Percentiles rank a stretch among this genome's conserved stretches.
These are phyloP conservation scores for Pseudogymnoascus sp. DNA, from an alignment of 2,329 filamentous ascomycete species.

Conservation along the genomic window DNA sequence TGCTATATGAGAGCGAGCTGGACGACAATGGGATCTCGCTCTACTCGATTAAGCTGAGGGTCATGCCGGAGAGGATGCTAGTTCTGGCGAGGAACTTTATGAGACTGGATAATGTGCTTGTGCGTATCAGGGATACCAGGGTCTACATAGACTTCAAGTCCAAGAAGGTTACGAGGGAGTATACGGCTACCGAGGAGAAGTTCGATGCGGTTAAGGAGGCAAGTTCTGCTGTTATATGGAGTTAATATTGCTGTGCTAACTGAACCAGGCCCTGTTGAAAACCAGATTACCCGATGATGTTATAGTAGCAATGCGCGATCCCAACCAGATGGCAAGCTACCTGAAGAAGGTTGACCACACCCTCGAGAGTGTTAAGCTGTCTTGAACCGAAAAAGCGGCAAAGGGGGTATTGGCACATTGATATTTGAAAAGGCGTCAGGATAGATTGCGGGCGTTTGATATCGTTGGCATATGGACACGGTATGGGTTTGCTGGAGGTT, in stretches of 20 bases:
- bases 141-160: conserved; percentile 84
- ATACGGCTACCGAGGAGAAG: conserved; percentile 75
- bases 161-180: conserved; percentile 77
- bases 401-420: not conserved
- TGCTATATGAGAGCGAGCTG: conserved; percentile 94
- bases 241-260: not conserved
- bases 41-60: conserved; percentile 81
- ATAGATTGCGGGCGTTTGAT: conserved; percentile 2
- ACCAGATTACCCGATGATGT: conserved; percentile 60
- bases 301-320: conserved; percentile 69
- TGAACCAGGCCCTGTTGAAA: conserved; percentile 40
- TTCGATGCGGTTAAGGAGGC: conserved; percentile 72
- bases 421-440: not conserved
- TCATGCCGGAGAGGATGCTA: conserved; percentile 84
- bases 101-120: conserved; percentile 82
- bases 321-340: conserved; percentile 65
- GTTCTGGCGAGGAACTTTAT: conserved; percentile 84
- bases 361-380: conserved; percentile 41
- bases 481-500: not conserved
- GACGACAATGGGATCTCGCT: conserved; percentile 95
- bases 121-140: conserved; percentile 81
- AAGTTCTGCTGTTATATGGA: conserved; percentile 26
- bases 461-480: not conserved
- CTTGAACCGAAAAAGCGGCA: not conserved
- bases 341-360: conserved; percentile 64